A percentile compares a stretch with the other conserved stretches of the same genome.
Evolutionary conservation across 2,329 filamentous ascomycete genomes (phyloP).

Genomic region (Rhexocercosporidium sp.): DNA sequence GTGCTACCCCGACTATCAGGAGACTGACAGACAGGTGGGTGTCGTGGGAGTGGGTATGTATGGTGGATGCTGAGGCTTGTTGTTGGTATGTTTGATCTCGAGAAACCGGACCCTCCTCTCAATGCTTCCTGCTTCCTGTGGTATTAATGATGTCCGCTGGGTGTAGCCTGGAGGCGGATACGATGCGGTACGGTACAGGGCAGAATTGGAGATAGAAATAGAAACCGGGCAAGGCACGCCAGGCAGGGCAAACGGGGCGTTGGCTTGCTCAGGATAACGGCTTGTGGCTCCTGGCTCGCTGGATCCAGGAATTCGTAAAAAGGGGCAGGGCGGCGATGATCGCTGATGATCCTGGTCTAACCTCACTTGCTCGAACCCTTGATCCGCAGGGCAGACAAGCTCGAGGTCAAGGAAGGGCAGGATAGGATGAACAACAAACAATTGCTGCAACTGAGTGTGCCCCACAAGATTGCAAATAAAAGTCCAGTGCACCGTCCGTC

Average conservation of each 20-base stretch:
- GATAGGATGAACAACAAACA: not conserved
- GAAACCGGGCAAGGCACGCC: not conserved
- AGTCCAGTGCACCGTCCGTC: not conserved
- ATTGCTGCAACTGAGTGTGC: not conserved
- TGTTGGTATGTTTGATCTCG: slow-evolving; percentile 5
- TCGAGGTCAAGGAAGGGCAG: too few relatives aligned
- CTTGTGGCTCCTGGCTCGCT: not conserved
- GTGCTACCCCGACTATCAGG: not conserved
- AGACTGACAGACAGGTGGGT: not conserved
- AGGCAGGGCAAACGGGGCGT: not conserved
- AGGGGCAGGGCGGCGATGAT: slow-evolving; percentile 1
- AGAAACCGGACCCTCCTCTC: slow-evolving; percentile 1
- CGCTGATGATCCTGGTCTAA: not conserved
- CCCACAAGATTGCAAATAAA: not conserved
- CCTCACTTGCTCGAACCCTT: not conserved
- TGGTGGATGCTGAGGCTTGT: not conserved
- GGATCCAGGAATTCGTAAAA: slow-evolving; percentile 8
- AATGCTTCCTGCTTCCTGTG: too few relatives aligned
- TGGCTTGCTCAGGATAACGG: too few relatives aligned
- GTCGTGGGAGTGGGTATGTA: not conserved
- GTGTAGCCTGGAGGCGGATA: slow-evolving; percentile 3
- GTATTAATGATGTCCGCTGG: not conserved
- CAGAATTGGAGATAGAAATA: too few relatives aligned
- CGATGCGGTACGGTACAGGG: not conserved
- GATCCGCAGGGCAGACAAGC: not conserved